Percentiles rank a stretch among this genome's conserved stretches.
Conservation (phyloP, 352 stramenopile genomes). For the Globisporangium ultimum region DNA sequence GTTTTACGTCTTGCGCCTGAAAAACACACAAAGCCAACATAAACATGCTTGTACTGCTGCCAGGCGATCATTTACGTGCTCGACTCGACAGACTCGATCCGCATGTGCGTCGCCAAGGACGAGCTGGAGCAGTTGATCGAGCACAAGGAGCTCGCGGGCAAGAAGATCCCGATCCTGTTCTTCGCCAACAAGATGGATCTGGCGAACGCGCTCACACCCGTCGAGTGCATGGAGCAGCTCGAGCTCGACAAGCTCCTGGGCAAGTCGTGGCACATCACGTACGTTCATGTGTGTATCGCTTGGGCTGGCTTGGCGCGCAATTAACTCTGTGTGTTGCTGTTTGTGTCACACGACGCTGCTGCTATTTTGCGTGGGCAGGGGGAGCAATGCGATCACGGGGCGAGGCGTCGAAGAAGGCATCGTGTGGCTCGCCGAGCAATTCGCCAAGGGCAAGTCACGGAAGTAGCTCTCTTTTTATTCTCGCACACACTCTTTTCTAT, state of each 20-base stretch:
- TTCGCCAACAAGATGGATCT: slow-evolving; percentile 90
- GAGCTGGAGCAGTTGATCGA: slow-evolving; percentile 83
- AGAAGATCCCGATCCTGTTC: slow-evolving; percentile 80
- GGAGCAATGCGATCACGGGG: slow-evolving; percentile 80
- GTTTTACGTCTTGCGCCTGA: not conserved
- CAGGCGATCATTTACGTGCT: slow-evolving; percentile 90
- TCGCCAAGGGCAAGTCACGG: slow-evolving; percentile 55
- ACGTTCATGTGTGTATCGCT: slow-evolving; percentile 19
- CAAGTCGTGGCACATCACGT: slow-evolving; percentile 86
- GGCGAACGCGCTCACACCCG: slow-evolving; percentile 55
- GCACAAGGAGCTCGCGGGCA: slow-evolving; percentile 71
- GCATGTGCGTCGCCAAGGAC: slow-evolving; percentile 85
- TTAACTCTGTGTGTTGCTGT: not conserved
- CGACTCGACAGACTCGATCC: slow-evolving; percentile 83
- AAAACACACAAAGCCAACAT: no score
- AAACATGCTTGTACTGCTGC: not conserved
- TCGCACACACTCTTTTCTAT: no score
- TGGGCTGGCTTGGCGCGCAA: not conserved
- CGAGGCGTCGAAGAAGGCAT: slow-evolving; percentile 79
- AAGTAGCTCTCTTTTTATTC: slow-evolving; percentile 25
- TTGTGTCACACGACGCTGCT: not conserved
- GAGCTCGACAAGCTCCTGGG: slow-evolving; percentile 75
- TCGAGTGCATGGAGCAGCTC: slow-evolving; percentile 80
- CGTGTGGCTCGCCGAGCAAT: slow-evolving; percentile 76
- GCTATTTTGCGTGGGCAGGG: slow-evolving; percentile 21